phyloP scores from a whole-genome alignment of 75 land plant species.

The Sequoia sempervirens region DNA sequence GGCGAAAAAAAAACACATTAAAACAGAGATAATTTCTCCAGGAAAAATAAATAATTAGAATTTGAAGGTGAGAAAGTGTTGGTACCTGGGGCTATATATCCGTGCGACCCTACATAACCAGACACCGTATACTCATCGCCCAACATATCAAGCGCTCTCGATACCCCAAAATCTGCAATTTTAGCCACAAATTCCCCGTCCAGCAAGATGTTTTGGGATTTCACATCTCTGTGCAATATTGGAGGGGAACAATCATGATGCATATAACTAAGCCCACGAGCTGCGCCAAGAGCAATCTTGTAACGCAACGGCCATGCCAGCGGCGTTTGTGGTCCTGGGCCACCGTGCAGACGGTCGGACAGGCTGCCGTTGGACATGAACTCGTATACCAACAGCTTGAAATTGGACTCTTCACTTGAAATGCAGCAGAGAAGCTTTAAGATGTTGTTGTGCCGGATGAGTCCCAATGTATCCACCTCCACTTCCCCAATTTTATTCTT shows the following conservation, averaged over 20 bases:
- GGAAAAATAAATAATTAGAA: neutral
- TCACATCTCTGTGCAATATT: constrained; percentile 51
- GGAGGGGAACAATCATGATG: constrained; percentile 51
- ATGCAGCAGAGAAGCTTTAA: constrained; percentile 49
- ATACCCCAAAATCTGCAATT: constrained; percentile 20
- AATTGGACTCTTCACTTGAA: constrained; percentile 9
- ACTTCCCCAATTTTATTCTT: constrained; percentile 7
- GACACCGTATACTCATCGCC: neutral
- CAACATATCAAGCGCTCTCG: constrained; percentile 14
- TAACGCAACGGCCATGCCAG: constrained; percentile 36
- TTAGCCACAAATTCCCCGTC: too few species aligned
- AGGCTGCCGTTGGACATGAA: constrained; percentile 45
- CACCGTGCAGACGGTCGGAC: constrained; percentile 9
- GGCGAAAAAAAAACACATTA: neutral
- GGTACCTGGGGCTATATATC: too few species aligned
- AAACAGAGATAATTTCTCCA: neutral
- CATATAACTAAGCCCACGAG: constrained; percentile 24
- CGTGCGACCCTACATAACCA: too few species aligned
- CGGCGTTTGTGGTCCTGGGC: neutral
- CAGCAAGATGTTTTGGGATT: constrained; percentile 28
- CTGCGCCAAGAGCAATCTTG: constrained; percentile 3
- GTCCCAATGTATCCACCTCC: constrained; percentile 41
- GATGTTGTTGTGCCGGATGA: constrained; percentile 46
- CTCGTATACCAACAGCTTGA: constrained; percentile 46
- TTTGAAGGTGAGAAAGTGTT: too few species aligned